These are phyloP conservation scores for Echinochloa phyllopogon DNA, from an alignment of 176 grass and related monocot species.

Conservation along the genomic window DNA sequence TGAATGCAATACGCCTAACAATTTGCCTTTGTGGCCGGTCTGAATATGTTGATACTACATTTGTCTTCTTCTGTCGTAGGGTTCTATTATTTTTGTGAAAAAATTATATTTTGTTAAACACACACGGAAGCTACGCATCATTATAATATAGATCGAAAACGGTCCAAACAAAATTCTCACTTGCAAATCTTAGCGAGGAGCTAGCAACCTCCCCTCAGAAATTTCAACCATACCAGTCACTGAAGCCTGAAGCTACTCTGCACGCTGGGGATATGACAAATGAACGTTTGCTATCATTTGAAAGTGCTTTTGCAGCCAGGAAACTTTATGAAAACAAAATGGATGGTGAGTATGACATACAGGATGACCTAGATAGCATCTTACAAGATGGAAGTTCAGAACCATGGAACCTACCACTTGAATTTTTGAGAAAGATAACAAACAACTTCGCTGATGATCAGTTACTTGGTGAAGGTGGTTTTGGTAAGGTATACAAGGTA, in stretches of 20 bases:
- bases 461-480: constrained; percentile 12
- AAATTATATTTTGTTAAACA: too few relatives aligned
- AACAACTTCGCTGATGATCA: background rate
- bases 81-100: too few relatives aligned
- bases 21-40: too few relatives aligned
- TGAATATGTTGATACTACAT: too few relatives aligned
- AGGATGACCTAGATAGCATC: background rate
- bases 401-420: background rate
- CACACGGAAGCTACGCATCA: too few relatives aligned
- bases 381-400: background rate
- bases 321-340: background rate
- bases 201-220: too few relatives aligned
- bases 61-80: too few relatives aligned
- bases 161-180: too few relatives aligned
- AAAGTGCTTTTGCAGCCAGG: background rate
- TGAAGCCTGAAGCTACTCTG: background rate
- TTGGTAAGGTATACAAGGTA: constrained; percentile 10
- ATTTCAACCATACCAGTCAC: too few relatives aligned
- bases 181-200: too few relatives aligned
- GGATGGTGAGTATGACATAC: background rate
- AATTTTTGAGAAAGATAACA: background rate
- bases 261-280: constrained; percentile 22
- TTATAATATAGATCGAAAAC: too few relatives aligned
- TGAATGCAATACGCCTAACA: too few relatives aligned
- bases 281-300: background rate